Percentiles rank a stretch among this genome's conserved stretches.
These are phyloP conservation scores for Sonneratia alba DNA, from an alignment of 345 rosid genomes.

Conservation along the genomic window DNA sequence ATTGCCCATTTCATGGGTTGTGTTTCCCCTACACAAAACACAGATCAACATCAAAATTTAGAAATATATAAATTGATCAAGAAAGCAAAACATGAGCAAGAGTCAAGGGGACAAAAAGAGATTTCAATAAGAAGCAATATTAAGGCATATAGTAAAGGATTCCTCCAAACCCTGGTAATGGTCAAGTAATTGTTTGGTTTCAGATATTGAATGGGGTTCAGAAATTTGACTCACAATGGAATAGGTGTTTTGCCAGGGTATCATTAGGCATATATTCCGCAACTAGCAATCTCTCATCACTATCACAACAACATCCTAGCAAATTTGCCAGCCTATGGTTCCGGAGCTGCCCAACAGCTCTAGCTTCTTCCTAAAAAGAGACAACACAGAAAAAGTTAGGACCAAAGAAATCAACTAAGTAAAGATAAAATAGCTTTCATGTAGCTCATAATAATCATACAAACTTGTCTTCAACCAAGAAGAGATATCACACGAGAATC, in stretches of 20 bases:
- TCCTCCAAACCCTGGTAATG: not conserved
- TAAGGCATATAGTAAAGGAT: not conserved
- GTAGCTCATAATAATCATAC: not conserved
- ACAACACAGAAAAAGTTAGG: not conserved
- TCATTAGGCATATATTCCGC: slow-evolving; percentile 89
- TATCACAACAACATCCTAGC: slow-evolving; percentile 84
- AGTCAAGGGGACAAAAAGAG: not conserved
- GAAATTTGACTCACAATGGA: slow-evolving; percentile 49
- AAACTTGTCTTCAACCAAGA: not conserved
- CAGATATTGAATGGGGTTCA: not conserved
- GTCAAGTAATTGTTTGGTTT: not conserved
- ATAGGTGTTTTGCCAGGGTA: slow-evolving; percentile 90
- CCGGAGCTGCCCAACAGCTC: slow-evolving; percentile 75
- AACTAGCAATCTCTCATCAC: slow-evolving; percentile 76
- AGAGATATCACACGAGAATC: not conserved
- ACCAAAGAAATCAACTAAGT: not conserved
- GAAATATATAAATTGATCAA: slow-evolving; percentile 1
- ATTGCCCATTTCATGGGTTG: slow-evolving; percentile 98
- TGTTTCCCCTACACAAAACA: slow-evolving; percentile 58
- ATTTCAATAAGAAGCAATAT: not conserved
- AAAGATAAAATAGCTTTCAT: not conserved
- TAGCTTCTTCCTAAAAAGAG: slow-evolving; percentile 67
- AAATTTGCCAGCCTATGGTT: slow-evolving; percentile 70
- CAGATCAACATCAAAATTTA: not conserved
- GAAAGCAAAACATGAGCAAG: not conserved